These are phyloP conservation scores for Heliamphora exappendiculata DNA, from an alignment of 148 eudicot genomes.

Conservation along the genomic window DNA sequence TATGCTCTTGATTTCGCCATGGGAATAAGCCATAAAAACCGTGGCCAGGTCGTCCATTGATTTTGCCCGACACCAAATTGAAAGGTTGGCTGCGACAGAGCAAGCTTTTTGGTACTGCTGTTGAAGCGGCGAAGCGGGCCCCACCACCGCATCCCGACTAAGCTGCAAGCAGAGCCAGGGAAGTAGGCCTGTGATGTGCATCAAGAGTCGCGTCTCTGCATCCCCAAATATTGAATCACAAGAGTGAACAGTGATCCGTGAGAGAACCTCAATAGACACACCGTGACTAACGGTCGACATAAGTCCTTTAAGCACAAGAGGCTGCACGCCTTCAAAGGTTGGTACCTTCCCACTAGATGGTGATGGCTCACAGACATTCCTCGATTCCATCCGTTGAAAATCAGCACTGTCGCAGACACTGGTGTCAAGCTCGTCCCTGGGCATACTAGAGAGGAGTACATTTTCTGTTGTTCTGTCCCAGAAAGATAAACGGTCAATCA, in stretches of 20 bases:
- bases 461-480: slow-evolving; percentile 91
- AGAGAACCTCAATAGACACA: slow-evolving; percentile 85
- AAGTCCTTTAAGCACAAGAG: slow-evolving; percentile 91
- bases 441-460: slow-evolving; percentile 96
- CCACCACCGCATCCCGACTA: slow-evolving; percentile 51
- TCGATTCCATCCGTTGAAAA: slow-evolving; percentile 65
- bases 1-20: slow-evolving; percentile 76
- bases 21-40: slow-evolving; percentile 77
- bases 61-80: slow-evolving; percentile 82
- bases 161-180: slow-evolving; percentile 98
- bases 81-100: slow-evolving; percentile 75
- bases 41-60: slow-evolving; percentile 77
- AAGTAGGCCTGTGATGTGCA: slow-evolving; percentile 90
- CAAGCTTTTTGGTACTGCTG: slow-evolving; percentile 82
- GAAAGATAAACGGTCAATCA: slow-evolving; percentile 84
- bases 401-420: slow-evolving; percentile 52
- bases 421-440: slow-evolving; percentile 78
- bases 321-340: slow-evolving; percentile 95
- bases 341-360: slow-evolving; percentile 61
- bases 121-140: slow-evolving; percentile 57
- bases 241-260: slow-evolving; percentile 79
- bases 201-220: slow-evolving; percentile 79
- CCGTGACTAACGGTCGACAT: slow-evolving; percentile 88
- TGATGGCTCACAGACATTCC: slow-evolving; percentile 33
- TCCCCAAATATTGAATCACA: slow-evolving; percentile 95